Percentiles rank a stretch among this genome's conserved stretches.
Evolutionary conservation across 2,329 filamentous ascomycete genomes (phyloP).

Genomic region (Aspergillus flavus): DNA sequence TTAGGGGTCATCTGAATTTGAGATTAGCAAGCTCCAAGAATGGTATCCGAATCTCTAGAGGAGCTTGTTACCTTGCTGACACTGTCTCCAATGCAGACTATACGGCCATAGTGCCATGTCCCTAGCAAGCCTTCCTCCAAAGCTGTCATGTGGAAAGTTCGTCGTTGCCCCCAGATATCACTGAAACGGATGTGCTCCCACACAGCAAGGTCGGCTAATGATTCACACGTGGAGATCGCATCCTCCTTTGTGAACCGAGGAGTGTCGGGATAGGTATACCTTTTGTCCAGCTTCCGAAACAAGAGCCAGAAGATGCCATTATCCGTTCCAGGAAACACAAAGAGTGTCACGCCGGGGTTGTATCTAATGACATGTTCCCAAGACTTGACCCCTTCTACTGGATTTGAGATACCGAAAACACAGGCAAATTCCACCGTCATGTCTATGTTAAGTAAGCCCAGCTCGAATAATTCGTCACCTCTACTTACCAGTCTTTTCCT

Average conservation of each 20-base stretch:
- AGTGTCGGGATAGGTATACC: constrained; percentile 23
- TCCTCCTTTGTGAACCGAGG: constrained; percentile 28
- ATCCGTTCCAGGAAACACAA: constrained; percentile 21
- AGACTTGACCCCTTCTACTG: constrained; percentile 13
- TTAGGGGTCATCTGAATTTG: constrained; percentile 36
- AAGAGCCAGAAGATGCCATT: constrained; percentile 32
- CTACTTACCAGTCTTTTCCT: constrained; percentile 13
- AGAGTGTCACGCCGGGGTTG: constrained; percentile 18
- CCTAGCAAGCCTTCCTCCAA: constrained; percentile 29
- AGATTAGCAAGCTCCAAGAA: background rate
- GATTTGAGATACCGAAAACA: constrained; percentile 33
- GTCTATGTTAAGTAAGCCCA: constrained; percentile 5
- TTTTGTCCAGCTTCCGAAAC: constrained; percentile 26
- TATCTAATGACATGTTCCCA: constrained; percentile 25
- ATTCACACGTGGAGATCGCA: constrained; percentile 13
- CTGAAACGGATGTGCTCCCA: constrained; percentile 21
- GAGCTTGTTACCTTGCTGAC: constrained; percentile 28
- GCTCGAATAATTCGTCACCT: background rate
- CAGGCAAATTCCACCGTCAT: constrained; percentile 31
- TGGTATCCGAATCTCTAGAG: too few relatives aligned
- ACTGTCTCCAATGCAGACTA: constrained; percentile 31
- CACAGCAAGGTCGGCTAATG: constrained; percentile 17
- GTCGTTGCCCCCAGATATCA: constrained; percentile 27
- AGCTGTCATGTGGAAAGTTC: constrained; percentile 21
- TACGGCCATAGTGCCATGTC: constrained; percentile 28